Evolutionary conservation across 2,329 filamentous ascomycete species (phyloP).

Genomic region (Curvularia sp.): DNA sequence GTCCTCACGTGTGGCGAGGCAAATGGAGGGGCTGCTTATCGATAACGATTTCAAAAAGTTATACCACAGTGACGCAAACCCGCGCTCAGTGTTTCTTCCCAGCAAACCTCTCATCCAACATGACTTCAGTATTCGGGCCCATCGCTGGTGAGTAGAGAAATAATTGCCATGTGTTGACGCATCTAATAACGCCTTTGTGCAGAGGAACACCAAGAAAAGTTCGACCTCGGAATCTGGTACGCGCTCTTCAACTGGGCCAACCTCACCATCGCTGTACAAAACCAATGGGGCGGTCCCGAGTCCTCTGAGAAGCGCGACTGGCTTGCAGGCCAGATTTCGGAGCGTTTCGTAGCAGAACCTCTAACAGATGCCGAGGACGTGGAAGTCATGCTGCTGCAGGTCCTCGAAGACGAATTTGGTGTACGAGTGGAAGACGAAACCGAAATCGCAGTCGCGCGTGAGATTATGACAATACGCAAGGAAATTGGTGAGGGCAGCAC

Average conservation of each 20-base stretch:
- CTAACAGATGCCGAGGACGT: slow-evolving; percentile 78
- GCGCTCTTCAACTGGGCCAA: slow-evolving; percentile 87
- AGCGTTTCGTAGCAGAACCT: slow-evolving; percentile 70
- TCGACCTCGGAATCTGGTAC: slow-evolving; percentile 88
- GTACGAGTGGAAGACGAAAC: slow-evolving; percentile 91
- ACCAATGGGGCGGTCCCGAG: slow-evolving; percentile 86
- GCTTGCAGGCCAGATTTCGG: slow-evolving; percentile 87
- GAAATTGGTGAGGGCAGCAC: slow-evolving; percentile 72
- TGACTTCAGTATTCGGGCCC: slow-evolving; percentile 17
- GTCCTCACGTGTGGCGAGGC: slow-evolving; percentile 5
- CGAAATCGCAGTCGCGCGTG: slow-evolving; percentile 73
- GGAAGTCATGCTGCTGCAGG: slow-evolving; percentile 83
- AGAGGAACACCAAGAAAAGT: slow-evolving; percentile 44
- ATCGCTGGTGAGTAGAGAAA: slow-evolving; percentile 7
- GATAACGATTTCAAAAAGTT: slow-evolving; percentile 16
- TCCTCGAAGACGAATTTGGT: slow-evolving; percentile 96
- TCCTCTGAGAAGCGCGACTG: slow-evolving; percentile 90
- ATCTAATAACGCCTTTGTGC: slow-evolving; percentile 10
- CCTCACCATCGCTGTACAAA: slow-evolving; percentile 84
- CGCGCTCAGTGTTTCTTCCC: slow-evolving; percentile 8
- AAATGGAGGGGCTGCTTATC: slow-evolving; percentile 12
- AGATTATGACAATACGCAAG: slow-evolving; percentile 72
- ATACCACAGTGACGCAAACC: slow-evolving; percentile 10
- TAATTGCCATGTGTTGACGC: background rate
- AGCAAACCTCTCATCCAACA: slow-evolving; percentile 7